A percentile compares a stretch with the other conserved stretches of the same genome.
Evolutionary conservation across 2,329 filamentous ascomycete genomes (phyloP).

Genomic region (Catunica adiposa): DNA sequence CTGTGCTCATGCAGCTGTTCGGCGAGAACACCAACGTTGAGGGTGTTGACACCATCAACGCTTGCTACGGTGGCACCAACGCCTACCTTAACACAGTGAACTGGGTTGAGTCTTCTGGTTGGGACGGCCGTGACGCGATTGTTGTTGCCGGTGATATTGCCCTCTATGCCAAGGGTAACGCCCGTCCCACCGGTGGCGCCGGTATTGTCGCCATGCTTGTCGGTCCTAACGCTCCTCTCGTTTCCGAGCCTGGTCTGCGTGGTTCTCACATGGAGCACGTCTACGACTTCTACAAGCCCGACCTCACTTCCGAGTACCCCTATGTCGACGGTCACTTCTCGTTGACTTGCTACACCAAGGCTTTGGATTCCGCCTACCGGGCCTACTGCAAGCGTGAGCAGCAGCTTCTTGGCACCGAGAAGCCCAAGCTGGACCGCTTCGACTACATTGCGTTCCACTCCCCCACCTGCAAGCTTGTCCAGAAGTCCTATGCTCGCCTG

Average conservation of each 20-base stretch:
- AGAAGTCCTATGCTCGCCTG: slow-evolving; percentile 70
- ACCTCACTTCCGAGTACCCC: slow-evolving; percentile 74
- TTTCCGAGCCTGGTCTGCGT: slow-evolving; percentile 61
- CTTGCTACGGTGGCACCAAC: slow-evolving; percentile 76
- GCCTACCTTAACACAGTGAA: slow-evolving; percentile 70
- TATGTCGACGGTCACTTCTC: slow-evolving; percentile 76
- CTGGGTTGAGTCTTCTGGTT: slow-evolving; percentile 75
- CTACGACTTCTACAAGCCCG: slow-evolving; percentile 85
- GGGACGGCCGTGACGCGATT: slow-evolving; percentile 69
- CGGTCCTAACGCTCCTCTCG: slow-evolving; percentile 61
- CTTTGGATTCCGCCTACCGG: slow-evolving; percentile 66
- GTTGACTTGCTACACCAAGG: slow-evolving; percentile 64
- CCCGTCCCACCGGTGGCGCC: slow-evolving; percentile 65
- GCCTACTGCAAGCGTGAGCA: slow-evolving; percentile 62
- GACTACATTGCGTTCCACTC: slow-evolving; percentile 73
- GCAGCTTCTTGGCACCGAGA: slow-evolving; percentile 33
- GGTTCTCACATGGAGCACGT: slow-evolving; percentile 69
- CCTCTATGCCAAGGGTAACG: slow-evolving; percentile 69
- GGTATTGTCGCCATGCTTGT: slow-evolving; percentile 65
- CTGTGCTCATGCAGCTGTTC: slow-evolving; percentile 74
- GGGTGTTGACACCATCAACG: slow-evolving; percentile 69
- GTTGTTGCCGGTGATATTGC: slow-evolving; percentile 72
- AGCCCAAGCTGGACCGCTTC: slow-evolving; percentile 60
- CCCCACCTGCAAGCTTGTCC: slow-evolving; percentile 72
- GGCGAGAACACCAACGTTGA: slow-evolving; percentile 71